phyloP scores from a whole-genome alignment of 768 basidiomycete genomes.

The Lentinula edodes region DNA sequence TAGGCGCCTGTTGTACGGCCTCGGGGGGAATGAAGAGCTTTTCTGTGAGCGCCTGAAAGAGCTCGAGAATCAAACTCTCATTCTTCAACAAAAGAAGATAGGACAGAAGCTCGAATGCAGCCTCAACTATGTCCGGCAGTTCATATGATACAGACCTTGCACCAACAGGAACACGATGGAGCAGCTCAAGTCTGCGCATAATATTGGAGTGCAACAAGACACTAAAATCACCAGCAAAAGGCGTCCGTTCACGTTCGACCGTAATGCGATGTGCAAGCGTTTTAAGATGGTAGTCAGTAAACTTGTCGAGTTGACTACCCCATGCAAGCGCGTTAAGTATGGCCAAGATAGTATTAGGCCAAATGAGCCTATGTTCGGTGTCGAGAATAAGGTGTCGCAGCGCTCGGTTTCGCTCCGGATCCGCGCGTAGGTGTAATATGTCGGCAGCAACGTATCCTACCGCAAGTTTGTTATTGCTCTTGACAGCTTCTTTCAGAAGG shows the following conservation, averaged over 20 bases:
- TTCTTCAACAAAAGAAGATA: slow-evolving; percentile 31
- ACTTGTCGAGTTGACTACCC: background rate
- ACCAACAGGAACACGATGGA: background rate
- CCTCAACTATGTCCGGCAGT: slow-evolving; percentile 31
- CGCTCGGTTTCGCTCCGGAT: background rate
- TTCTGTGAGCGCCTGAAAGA: slow-evolving; percentile 47
- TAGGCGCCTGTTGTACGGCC: slow-evolving; percentile 34
- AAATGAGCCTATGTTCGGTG: background rate
- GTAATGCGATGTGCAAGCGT: background rate
- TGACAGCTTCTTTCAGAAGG: background rate
- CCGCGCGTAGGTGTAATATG: background rate
- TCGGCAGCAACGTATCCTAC: background rate
- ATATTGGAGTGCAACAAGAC: background rate
- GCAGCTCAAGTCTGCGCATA: background rate
- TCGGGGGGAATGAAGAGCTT: slow-evolving; percentile 39
- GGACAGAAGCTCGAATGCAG: slow-evolving; percentile 38
- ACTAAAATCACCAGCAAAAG: background rate
- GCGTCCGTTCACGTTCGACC: background rate
- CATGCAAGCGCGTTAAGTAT: background rate
- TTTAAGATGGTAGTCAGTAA: background rate
- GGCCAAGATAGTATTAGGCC: slow-evolving; percentile 7
- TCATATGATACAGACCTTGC: slow-evolving; percentile 23
- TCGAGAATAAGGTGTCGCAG: background rate
- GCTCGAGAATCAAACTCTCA: slow-evolving; percentile 30
- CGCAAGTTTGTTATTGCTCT: background rate